Conservation (phyloP, 139 green algal species). For the Coccomyxa sp. region DNA sequence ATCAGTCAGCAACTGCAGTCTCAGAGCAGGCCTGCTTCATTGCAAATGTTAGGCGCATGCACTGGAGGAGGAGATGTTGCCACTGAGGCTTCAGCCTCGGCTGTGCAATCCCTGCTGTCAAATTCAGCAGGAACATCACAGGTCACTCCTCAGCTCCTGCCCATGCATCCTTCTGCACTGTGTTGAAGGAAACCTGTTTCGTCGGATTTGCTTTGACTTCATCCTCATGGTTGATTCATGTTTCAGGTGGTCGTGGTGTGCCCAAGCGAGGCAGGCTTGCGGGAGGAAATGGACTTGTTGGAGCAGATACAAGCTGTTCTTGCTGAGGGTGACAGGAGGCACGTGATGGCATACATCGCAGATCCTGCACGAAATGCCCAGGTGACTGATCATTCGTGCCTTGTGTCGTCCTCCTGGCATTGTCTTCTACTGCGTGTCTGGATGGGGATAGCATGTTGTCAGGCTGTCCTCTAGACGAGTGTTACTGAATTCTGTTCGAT, state of each 20-base stretch:
- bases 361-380: not conserved
- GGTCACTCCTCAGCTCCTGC: not conserved
- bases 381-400: too few relatives aligned
- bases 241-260: not conserved
- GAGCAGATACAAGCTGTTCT: not conserved
- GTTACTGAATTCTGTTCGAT: too few relatives aligned
- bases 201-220: too few relatives aligned
- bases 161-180: not conserved
- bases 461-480: too few relatives aligned
- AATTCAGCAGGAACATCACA: not conserved
- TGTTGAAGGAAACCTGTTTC: not conserved
- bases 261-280: not conserved
- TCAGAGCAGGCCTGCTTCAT: not conserved
- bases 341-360: slow-evolving; percentile 4
- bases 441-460: too few relatives aligned
- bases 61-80: not conserved
- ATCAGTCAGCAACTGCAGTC: not conserved
- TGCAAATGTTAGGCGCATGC: not conserved
- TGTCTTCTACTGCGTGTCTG: too few relatives aligned
- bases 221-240: not conserved
- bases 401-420: too few relatives aligned
- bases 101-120: not conserved
- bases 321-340: not conserved
- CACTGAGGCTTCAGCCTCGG: not conserved
- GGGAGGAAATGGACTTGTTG: not conserved